Evolutionary conservation across 805 yeast genomes (phyloP).

Genomic region (Vanderwaltozyma tropicalis): DNA sequence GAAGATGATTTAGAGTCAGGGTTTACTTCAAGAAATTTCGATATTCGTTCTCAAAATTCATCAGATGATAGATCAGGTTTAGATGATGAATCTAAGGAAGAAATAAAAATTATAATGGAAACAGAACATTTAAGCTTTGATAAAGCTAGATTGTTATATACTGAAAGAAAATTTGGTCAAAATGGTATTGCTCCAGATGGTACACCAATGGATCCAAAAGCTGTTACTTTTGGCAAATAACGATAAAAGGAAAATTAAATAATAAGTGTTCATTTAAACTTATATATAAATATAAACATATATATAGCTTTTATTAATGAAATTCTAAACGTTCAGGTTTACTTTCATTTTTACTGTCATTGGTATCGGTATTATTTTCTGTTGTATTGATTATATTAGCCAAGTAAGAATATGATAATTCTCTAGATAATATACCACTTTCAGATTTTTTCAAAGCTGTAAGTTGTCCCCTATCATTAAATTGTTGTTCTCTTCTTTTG

Average conservation of each 20-base stretch:
- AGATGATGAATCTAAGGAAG: constrained; percentile 41
- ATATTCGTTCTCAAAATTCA: constrained; percentile 37
- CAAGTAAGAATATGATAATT: constrained; percentile 37
- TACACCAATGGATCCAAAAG: constrained; percentile 54
- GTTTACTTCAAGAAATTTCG: constrained; percentile 47
- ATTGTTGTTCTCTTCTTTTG: background rate
- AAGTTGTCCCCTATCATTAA: background rate
- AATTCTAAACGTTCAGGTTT: constrained; percentile 4
- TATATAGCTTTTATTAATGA: background rate
- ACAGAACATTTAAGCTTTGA: constrained; percentile 46
- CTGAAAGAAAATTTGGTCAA: constrained; percentile 34
- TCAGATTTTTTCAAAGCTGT: background rate
- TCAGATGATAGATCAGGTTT: constrained; percentile 55
- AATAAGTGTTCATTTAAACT: background rate
- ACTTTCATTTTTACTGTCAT: constrained; percentile 6
- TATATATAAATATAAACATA: background rate
- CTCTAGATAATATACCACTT: constrained; percentile 12
- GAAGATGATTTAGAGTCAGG: constrained; percentile 48
- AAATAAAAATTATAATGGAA: constrained; percentile 46
- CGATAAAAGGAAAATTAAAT: background rate
- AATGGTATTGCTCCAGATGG: constrained; percentile 58
- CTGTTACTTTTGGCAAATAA: constrained; percentile 35
- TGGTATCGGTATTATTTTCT: background rate
- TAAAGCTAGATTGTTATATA: constrained; percentile 52
- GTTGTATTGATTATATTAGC: constrained; percentile 22